These are phyloP conservation scores for Coemansia interrupta DNA, from an alignment of 192 early-diverging fungal genomes.

Conservation along the genomic window DNA sequence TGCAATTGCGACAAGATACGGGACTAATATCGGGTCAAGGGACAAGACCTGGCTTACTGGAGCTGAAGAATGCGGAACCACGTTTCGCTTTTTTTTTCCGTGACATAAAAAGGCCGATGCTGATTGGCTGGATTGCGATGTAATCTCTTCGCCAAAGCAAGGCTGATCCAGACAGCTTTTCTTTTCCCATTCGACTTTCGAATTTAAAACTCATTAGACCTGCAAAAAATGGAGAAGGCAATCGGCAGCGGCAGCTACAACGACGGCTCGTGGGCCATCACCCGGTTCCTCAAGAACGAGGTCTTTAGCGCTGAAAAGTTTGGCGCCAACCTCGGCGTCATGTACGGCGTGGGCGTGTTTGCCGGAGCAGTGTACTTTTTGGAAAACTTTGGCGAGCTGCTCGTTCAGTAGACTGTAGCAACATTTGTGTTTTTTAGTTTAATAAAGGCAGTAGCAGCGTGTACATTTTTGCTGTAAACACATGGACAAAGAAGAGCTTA, in stretches of 20 bases:
- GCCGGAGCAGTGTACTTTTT: slow-evolving; percentile 50
- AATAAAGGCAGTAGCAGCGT: neutral
- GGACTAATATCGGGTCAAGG: neutral
- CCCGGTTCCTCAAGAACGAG: slow-evolving; percentile 48
- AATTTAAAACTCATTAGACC: neutral
- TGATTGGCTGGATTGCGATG: neutral
- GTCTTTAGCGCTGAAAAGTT: slow-evolving; percentile 38
- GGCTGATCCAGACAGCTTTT: neutral
- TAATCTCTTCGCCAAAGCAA: neutral
- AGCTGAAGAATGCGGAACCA: neutral
- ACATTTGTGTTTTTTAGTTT: neutral
- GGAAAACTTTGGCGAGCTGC: slow-evolving; percentile 44
- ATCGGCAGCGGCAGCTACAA: slow-evolving; percentile 18
- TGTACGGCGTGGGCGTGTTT: slow-evolving; percentile 51
- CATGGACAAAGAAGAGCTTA: too few relatives aligned
- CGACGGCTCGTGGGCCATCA: slow-evolving; percentile 47
- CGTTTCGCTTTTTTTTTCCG: neutral
- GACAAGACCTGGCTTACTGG: neutral
- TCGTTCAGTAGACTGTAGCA: slow-evolving; percentile 27
- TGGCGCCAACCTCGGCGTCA: slow-evolving; percentile 36
- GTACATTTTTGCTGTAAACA: neutral
- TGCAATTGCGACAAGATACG: neutral
- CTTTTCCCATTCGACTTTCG: slow-evolving; percentile 4
- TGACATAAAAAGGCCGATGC: neutral
- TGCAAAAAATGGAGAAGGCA: slow-evolving; percentile 13